Conservation (phyloP, 768 basidiomycete genomes). For the Hemileccinum rubropunctum region DNA sequence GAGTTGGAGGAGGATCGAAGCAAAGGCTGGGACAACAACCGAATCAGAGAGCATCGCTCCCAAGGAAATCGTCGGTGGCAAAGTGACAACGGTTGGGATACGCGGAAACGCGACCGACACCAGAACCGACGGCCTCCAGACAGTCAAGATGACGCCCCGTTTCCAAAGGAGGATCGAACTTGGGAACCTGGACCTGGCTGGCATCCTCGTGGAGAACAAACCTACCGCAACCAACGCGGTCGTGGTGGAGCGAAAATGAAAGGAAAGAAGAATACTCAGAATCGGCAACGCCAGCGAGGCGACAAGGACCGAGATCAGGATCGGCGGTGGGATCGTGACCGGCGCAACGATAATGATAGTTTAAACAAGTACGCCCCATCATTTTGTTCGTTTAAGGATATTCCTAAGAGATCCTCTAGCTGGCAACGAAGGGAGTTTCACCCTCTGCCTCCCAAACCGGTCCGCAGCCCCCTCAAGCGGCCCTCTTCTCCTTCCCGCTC, state of each 20-base stretch:
- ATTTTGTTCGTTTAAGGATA: slow-evolving; percentile 4
- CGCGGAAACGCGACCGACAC: slow-evolving; percentile 45
- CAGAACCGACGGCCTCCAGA: slow-evolving; percentile 36
- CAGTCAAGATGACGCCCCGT: slow-evolving; percentile 22
- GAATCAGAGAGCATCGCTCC: slow-evolving; percentile 34
- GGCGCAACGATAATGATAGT: slow-evolving; percentile 58
- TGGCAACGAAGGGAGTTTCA: slow-evolving; percentile 64
- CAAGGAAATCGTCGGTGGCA: slow-evolving; percentile 33
- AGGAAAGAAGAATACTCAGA: slow-evolving; percentile 35
- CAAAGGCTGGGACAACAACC: slow-evolving; percentile 35
- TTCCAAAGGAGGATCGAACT: slow-evolving; percentile 47
- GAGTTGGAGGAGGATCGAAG: slow-evolving; percentile 38
- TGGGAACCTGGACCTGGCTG: slow-evolving; percentile 76
- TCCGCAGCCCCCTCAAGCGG: slow-evolving; percentile 36
- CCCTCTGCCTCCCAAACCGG: slow-evolving; percentile 38
- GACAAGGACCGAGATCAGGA: slow-evolving; percentile 29
- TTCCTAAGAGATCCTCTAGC: slow-evolving; percentile 34
- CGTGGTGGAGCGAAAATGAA: slow-evolving; percentile 40
- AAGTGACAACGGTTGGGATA: slow-evolving; percentile 49
- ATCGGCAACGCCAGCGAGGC: slow-evolving; percentile 32
- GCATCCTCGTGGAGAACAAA: slow-evolving; percentile 45
- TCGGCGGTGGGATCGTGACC: slow-evolving; percentile 36
- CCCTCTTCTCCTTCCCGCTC: slow-evolving; percentile 48
- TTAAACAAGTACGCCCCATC: slow-evolving; percentile 64
- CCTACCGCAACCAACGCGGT: slow-evolving; percentile 36